These are phyloP conservation scores for Fusarium goolgardi DNA, from an alignment of 2,329 filamentous ascomycete genomes.

Conservation along the genomic window DNA sequence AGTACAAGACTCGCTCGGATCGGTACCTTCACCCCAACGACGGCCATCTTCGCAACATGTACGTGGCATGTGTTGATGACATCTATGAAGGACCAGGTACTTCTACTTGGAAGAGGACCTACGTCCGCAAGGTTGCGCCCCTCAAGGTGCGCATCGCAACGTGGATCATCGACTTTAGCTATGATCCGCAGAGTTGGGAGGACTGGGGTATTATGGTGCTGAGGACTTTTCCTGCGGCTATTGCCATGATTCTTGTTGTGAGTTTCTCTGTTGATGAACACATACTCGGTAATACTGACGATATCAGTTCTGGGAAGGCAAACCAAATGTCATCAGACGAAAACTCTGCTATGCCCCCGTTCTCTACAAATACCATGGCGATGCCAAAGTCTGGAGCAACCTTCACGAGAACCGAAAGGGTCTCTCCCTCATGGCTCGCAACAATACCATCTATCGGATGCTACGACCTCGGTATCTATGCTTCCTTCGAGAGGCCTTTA, in stretches of 20 bases:
- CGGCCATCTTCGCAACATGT: slow-evolving; percentile 45
- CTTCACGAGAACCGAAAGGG: slow-evolving; percentile 45
- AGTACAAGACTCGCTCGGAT: slow-evolving; percentile 40
- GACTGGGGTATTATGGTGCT: slow-evolving; percentile 44
- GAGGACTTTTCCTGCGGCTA: slow-evolving; percentile 42
- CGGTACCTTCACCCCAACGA: slow-evolving; percentile 45
- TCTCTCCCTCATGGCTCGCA: slow-evolving; percentile 35
- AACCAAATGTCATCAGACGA: slow-evolving; percentile 16
- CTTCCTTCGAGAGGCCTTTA: slow-evolving; percentile 43
- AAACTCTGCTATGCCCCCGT: slow-evolving; percentile 43
- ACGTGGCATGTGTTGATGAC: slow-evolving; percentile 43
- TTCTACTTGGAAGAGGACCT: slow-evolving; percentile 47
- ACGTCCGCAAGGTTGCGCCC: slow-evolving; percentile 44
- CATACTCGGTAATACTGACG: background rate
- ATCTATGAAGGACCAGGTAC: slow-evolving; percentile 44
- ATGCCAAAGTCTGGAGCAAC: slow-evolving; percentile 47
- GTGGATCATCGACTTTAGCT: slow-evolving; percentile 46
- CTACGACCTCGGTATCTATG: slow-evolving; percentile 44
- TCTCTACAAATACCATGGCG: slow-evolving; percentile 41
- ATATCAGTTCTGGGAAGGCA: slow-evolving; percentile 44
- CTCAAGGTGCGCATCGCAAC: slow-evolving; percentile 45
- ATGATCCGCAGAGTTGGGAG: slow-evolving; percentile 45
- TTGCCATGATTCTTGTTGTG: slow-evolving; percentile 43
- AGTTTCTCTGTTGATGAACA: background rate
- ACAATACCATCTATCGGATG: slow-evolving; percentile 43